These are phyloP conservation scores for Microsporum audouinii DNA, from an alignment of 2,329 filamentous ascomycete species.

Conservation along the genomic window DNA sequence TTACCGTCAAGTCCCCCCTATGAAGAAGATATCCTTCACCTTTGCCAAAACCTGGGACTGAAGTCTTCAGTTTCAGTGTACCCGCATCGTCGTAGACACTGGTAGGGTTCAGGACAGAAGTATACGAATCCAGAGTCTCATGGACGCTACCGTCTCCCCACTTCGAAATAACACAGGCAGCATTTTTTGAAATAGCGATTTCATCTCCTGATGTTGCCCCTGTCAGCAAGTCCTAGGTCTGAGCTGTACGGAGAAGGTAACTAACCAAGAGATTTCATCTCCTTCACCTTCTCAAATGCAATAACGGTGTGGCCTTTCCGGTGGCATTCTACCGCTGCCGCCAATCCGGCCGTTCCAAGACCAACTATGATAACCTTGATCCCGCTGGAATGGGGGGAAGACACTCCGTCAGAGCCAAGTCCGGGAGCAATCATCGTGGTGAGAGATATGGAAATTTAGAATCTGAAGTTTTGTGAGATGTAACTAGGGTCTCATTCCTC, in stretches of 20 bases:
- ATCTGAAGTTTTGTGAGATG: too few species aligned
- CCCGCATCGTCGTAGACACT: conserved; percentile 6
- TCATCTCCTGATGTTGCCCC: conserved; percentile 5
- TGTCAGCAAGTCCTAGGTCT: neutral
- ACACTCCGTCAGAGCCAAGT: neutral
- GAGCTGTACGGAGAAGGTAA: neutral
- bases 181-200: conserved; percentile 10
- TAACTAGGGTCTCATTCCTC: too few species aligned
- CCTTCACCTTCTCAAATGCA: conserved; percentile 7
- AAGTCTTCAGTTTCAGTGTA: neutral
- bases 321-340: conserved; percentile 12
- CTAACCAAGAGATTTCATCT: conserved; percentile 8
- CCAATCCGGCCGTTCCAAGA: conserved; percentile 8
- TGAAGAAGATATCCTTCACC: conserved; percentile 8
- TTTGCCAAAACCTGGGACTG: conserved; percentile 5
- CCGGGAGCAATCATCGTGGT: neutral
- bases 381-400: neutral
- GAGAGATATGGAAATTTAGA: too few species aligned
- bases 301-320: conserved; percentile 10
- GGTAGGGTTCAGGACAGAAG: neutral
- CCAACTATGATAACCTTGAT: conserved; percentile 14
- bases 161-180: conserved; percentile 4
- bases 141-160: conserved; percentile 9
- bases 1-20: conserved; percentile 2
- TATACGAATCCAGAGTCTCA: conserved; percentile 1